These are phyloP conservation scores for Senna siamea DNA, from an alignment of 306 rosid species.

Conservation along the genomic window DNA sequence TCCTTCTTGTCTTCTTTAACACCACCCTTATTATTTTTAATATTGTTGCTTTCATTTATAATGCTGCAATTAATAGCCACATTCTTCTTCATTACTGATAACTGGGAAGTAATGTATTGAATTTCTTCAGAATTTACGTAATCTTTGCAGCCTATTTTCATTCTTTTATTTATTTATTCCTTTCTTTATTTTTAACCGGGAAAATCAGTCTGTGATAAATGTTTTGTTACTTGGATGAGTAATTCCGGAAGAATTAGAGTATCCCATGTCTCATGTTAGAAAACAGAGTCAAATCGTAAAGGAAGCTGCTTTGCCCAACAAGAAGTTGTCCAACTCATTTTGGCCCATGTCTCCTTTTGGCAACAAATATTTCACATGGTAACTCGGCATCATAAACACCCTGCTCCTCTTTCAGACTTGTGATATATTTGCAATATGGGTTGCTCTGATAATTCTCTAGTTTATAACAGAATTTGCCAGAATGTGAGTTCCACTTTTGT, in stretches of 20 bases:
- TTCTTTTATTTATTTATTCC: neutral
- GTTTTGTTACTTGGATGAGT: neutral
- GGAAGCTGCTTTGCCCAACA: constrained; percentile 17
- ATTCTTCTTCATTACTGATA: neutral
- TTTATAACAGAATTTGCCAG: neutral
- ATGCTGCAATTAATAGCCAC: constrained; percentile 14
- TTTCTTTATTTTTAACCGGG: neutral
- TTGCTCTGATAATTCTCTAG: neutral
- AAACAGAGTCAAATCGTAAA: neutral
- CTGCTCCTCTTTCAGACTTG: neutral
- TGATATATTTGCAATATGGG: neutral
- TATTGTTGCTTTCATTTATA: neutral
- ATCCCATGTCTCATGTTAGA: constrained; percentile 9
- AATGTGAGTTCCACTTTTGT: neutral
- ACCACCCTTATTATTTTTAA: neutral
- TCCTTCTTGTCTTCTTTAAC: neutral
- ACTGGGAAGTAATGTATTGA: neutral
- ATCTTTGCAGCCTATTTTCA: neutral
- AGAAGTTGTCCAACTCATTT: neutral
- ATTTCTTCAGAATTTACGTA: neutral
- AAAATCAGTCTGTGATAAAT: neutral
- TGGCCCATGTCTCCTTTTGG: neutral
- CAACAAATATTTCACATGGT: neutral
- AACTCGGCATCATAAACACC: neutral
- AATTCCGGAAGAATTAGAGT: neutral